phyloP scores from a whole-genome alignment of 2,329 filamentous ascomycete species.

The Pseudocercospora fijiensis region DNA sequence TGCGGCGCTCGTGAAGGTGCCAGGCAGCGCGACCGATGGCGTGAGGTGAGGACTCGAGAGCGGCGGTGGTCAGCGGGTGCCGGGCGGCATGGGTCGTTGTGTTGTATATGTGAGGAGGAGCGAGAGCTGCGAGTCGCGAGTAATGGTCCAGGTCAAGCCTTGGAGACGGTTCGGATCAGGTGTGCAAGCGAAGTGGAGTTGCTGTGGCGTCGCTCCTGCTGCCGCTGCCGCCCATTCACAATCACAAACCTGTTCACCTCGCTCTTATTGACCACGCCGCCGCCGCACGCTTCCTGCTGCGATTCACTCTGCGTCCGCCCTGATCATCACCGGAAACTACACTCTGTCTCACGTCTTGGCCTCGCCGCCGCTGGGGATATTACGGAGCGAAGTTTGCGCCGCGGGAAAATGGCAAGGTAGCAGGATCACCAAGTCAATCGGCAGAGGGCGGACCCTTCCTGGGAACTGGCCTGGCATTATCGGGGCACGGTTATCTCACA shows the following conservation, averaged over 20 bases:
- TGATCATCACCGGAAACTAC: conserved; percentile 2
- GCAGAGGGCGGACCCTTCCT: not conserved
- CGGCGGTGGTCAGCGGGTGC: not conserved
- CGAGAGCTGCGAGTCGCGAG: not conserved
- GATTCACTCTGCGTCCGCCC: conserved; percentile 1
- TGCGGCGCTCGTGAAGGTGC: not conserved
- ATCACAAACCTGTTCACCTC: not conserved
- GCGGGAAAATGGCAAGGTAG: not conserved
- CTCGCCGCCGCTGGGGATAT: not conserved
- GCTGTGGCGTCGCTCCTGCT: not conserved
- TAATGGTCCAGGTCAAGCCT: not conserved
- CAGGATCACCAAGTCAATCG: not conserved
- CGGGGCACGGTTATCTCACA: not conserved
- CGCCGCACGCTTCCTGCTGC: not conserved
- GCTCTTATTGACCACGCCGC: not conserved
- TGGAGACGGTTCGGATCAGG: not conserved
- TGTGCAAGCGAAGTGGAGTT: not conserved
- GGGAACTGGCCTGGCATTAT: not conserved
- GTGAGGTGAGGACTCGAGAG: not conserved
- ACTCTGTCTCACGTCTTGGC: not conserved
- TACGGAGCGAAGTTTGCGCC: not conserved
- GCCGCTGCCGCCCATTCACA: not conserved
- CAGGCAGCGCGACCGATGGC: not conserved
- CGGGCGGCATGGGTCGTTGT: not conserved
- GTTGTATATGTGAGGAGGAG: not conserved